Conservation (phyloP, 345 rosid species). For the Anacardium occidentale region DNA sequence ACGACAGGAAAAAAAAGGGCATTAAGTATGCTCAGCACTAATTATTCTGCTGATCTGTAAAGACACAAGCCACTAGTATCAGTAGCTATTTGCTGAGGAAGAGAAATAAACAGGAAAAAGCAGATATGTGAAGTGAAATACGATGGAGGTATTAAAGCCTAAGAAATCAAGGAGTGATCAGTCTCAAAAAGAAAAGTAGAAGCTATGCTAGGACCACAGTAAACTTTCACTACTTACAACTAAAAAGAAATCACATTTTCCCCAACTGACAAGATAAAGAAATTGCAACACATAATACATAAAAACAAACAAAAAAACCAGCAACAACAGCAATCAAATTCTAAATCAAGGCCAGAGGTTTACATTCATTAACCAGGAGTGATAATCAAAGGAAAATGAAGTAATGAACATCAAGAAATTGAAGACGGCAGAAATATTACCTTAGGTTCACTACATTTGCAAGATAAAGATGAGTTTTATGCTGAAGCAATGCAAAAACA, state of each 20-base stretch:
- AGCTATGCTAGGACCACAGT: background rate
- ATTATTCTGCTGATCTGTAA: background rate
- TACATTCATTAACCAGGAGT: constrained; percentile 8
- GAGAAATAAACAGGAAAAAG: background rate
- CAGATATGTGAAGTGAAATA: background rate
- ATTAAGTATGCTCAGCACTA: background rate
- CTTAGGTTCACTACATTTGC: constrained; percentile 86
- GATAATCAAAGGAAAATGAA: background rate
- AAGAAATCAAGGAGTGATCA: background rate
- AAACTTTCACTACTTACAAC: too few relatives aligned
- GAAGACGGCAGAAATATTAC: constrained; percentile 35
- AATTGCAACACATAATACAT: background rate
- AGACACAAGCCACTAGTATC: background rate
- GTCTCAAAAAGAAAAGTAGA: background rate
- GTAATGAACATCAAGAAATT: constrained; percentile 1
- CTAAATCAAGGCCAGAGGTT: background rate
- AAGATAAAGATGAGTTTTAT: constrained; percentile 78
- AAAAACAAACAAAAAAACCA: background rate
- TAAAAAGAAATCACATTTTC: background rate
- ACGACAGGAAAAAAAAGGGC: background rate
- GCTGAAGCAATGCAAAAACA: constrained; percentile 82
- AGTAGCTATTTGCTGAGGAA: constrained; percentile 3
- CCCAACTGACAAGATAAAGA: background rate
- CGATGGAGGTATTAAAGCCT: background rate
- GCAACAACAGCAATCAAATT: background rate